Evolutionary conservation across 805 yeast genomes (phyloP).

Genomic region (Komagataella mondaviorum): DNA sequence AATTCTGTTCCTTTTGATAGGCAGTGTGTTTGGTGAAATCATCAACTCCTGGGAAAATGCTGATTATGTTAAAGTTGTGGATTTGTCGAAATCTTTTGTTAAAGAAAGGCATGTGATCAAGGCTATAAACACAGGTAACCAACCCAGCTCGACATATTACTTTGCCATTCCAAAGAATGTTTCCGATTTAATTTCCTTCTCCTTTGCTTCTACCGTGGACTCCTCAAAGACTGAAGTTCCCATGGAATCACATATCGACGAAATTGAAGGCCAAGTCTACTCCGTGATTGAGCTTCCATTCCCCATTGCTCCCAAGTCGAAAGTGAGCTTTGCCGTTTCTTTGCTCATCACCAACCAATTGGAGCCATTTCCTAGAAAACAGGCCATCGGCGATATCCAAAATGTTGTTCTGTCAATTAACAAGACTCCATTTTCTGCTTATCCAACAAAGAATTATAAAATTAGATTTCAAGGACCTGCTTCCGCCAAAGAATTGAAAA

Average conservation of each 20-base stretch:
- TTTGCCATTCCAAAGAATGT: slow-evolving; percentile 41
- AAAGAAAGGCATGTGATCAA: slow-evolving; percentile 45
- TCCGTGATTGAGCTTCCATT: slow-evolving; percentile 35
- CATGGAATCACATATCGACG: slow-evolving; percentile 5
- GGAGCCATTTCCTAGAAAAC: slow-evolving; percentile 50
- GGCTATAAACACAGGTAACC: slow-evolving; percentile 41
- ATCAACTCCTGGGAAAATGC: slow-evolving; percentile 39
- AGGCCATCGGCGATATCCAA: slow-evolving; percentile 50
- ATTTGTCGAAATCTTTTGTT: slow-evolving; percentile 51
- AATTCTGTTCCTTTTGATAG: not conserved
- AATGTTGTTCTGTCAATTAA: slow-evolving; percentile 36
- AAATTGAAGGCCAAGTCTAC: slow-evolving; percentile 5
- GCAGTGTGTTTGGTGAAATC: not conserved
- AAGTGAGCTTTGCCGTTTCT: slow-evolving; percentile 32
- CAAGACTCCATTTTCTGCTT: slow-evolving; percentile 48
- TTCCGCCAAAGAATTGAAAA: slow-evolving; percentile 30
- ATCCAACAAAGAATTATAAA: slow-evolving; percentile 36
- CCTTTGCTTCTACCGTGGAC: slow-evolving; percentile 9
- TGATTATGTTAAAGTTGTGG: slow-evolving; percentile 42
- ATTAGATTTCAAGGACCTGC: slow-evolving; percentile 30
- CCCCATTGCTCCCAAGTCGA: slow-evolving; percentile 55
- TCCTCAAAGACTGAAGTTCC: slow-evolving; percentile 8
- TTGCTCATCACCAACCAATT: slow-evolving; percentile 33
- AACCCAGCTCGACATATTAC: slow-evolving; percentile 42
- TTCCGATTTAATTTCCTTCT: slow-evolving; percentile 10